Conservation (phyloP, 2,329 filamentous ascomycete species). For the Colletotrichum sp. region DNA sequence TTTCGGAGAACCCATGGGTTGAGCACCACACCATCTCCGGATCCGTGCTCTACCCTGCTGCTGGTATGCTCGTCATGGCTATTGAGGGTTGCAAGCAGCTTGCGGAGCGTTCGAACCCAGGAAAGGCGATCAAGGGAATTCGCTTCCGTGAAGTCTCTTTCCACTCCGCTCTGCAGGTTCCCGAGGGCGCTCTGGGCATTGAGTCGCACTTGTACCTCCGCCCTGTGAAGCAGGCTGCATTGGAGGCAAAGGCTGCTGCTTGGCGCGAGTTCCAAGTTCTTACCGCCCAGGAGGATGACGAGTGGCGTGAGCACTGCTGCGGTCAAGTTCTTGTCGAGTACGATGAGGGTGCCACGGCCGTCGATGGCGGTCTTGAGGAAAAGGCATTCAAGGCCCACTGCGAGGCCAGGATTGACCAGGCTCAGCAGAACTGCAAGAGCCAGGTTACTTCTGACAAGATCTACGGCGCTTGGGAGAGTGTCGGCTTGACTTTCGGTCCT, state of each 20-base stretch:
- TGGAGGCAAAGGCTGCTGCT: neutral
- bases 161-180: neutral
- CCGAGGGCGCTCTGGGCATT: neutral
- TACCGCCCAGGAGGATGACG: neutral
- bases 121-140: constrained; percentile 16
- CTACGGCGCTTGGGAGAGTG: constrained; percentile 19
- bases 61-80: constrained; percentile 7
- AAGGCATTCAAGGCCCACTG: neutral
- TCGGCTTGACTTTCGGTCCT: constrained; percentile 22
- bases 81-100: neutral
- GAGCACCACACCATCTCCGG: constrained; percentile 34
- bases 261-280: neutral
- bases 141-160: constrained; percentile 2
- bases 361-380: neutral
- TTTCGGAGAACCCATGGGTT: constrained; percentile 35
- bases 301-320: neutral
- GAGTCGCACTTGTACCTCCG: neutral
- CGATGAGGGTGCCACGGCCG: neutral
- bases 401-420: neutral
- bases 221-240: neutral
- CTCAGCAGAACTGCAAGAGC: neutral
- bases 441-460: neutral
- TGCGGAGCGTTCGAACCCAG: neutral
- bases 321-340: neutral
- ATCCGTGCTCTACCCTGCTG: constrained; percentile 32